phyloP scores from a whole-genome alignment of 805 yeast genomes.

The Kuraishia capsulata region DNA sequence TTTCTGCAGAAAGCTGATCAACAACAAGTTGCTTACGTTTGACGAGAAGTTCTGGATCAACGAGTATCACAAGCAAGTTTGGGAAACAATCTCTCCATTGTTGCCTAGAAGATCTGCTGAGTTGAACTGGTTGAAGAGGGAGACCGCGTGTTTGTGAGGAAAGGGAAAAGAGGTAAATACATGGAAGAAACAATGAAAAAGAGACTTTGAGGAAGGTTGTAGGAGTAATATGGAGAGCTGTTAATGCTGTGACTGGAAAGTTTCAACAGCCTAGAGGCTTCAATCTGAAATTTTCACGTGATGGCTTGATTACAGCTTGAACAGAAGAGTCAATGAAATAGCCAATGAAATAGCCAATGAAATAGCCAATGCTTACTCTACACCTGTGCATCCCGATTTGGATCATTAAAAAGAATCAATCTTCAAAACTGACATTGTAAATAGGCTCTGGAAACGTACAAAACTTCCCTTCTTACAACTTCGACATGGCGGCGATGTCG shows the following conservation, averaged over 20 bases:
- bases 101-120: conserved; percentile 28
- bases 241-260: no score
- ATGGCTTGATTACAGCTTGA: no score
- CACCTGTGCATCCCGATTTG: no score
- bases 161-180: no score
- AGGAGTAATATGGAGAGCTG: no score
- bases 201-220: no score
- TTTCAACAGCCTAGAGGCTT: no score
- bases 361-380: no score
- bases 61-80: conserved; percentile 34
- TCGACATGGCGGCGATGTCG: conserved; percentile 97
- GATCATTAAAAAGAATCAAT: neutral
- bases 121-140: conserved; percentile 41
- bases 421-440: neutral
- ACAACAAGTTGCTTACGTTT: conserved; percentile 28
- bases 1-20: conserved; percentile 42
- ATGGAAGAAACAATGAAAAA: no score
- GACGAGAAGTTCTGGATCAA: conserved; percentile 45
- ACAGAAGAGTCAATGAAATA: no score
- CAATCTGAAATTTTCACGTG: no score
- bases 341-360: no score
- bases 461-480: conserved; percentile 70
- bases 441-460: neutral
- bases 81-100: conserved; percentile 31
- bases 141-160: conserved; percentile 22